Base-by-base conservation (phyloP, 2,329 filamentous ascomycete genomes). In the Botrytis pseudocinerea region DNA sequence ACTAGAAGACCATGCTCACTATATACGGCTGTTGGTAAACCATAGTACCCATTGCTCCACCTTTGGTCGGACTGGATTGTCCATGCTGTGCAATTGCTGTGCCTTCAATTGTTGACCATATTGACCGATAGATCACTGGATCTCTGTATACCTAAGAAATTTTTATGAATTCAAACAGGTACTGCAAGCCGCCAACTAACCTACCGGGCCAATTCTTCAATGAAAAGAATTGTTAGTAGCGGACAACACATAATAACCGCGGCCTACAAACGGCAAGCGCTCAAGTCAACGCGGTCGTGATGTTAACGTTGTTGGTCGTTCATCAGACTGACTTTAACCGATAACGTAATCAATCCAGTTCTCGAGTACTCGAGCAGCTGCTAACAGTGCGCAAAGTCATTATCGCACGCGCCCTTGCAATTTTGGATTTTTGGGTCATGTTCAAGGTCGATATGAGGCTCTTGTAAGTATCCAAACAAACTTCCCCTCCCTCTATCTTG, bases 261-360 rank as follows among this genome's bases (percentile, higher is more conserved):
- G 57, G 69, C 38, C 69, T 25, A 70, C 42, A 62, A 48, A 32
- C 57, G 57, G 69, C 42, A 70, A 70, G 69, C 69, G 69, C 69
- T 70, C 32, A 46, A 35, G 61, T 62, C 14, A 18, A 25, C 12
- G 42, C 12, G 42, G 57, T n/a, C 60, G 20, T 42, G 14, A n/a
- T 57, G 5, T 42, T 59, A 28, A n/a, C 28, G 9, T 42, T 59
- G 40, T 51, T 44, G n/a, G 20, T 59, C 28, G 28, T 46, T 62
- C 20, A 44, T 60, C 44, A 32, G 8, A 32, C 40, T 38, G 20
- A 40, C 38, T 5, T 63, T 20, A 38, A 62, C 25, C n/a, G 69
- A 70, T 62, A 62, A 70, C 69, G 57, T 70, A 70, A 70, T 54
- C 54, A 28, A 25, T 46, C 20, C 38, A 60, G 28, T 69, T n/a